phyloP scores from a whole-genome alignment of 176 grass and related monocot genomes.

The Ananas comosus region DNA sequence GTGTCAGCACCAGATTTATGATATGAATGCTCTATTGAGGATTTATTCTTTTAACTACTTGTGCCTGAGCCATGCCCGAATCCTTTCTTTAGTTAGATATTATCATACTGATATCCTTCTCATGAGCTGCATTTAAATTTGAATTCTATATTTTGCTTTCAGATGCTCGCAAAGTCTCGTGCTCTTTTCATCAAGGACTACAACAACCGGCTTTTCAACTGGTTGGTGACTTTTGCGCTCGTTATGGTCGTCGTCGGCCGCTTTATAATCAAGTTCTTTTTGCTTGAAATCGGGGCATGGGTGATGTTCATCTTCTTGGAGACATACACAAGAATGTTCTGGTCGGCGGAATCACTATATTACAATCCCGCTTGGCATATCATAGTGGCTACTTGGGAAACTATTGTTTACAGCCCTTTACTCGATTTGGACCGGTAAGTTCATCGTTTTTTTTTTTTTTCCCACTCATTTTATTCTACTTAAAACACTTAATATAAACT shows the following conservation, averaged over 20 bases:
- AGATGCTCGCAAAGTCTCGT: constrained; percentile 68
- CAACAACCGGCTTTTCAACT: constrained; percentile 83
- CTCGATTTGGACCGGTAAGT: constrained; percentile 81
- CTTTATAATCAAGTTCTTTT: constrained; percentile 68
- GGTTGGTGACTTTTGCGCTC: constrained; percentile 72
- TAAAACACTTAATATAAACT: no score
- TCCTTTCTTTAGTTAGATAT: background rate
- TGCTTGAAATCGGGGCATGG: constrained; percentile 76
- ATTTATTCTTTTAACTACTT: background rate
- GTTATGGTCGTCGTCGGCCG: constrained; percentile 70
- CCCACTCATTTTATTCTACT: background rate
- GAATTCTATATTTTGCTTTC: constrained; percentile 15
- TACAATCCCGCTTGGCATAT: constrained; percentile 85
- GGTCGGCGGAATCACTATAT: constrained; percentile 71
- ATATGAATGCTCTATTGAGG: background rate
- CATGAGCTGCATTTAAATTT: constrained; percentile 7
- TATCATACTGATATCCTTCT: background rate
- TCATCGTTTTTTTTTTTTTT: constrained; percentile 3
- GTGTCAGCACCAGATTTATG: background rate
- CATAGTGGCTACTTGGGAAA: constrained; percentile 71
- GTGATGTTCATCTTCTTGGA: constrained; percentile 83
- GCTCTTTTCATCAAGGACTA: constrained; percentile 84
- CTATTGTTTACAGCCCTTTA: constrained; percentile 72
- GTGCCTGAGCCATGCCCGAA: background rate
- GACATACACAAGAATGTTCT: constrained; percentile 82